These are phyloP conservation scores for Leucoagaricus sp. DNA, from an alignment of 1,284 basidiomycete species.

Conservation along the genomic window DNA sequence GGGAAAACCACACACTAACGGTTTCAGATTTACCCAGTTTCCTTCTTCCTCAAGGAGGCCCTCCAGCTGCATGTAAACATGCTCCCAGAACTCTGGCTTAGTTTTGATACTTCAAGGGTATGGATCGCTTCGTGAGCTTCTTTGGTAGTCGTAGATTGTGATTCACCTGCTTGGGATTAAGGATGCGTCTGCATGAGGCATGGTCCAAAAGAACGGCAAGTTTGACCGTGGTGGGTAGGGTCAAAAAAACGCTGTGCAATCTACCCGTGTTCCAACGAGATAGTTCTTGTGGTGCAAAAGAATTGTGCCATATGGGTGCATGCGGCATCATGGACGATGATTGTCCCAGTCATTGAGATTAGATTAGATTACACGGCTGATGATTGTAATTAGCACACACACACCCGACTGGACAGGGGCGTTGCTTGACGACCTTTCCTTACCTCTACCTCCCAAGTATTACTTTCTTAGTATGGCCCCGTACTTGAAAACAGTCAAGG, in stretches of 20 bases:
- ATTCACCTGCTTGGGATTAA: constrained; percentile 58
- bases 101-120: constrained; percentile 49
- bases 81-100: constrained; percentile 77
- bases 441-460: constrained; percentile 9
- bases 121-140: background rate
- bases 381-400: constrained; percentile 1
- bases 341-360: constrained; percentile 12
- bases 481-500: constrained; percentile 85
- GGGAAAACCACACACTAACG: background rate
- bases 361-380: constrained; percentile 28
- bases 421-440: constrained; percentile 6
- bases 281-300: background rate
- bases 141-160: background rate
- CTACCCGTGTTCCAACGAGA: too few species aligned
- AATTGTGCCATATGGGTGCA: too few species aligned
- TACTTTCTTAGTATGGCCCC: constrained; percentile 63
- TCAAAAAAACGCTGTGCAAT: background rate
- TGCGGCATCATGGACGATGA: background rate
- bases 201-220: constrained; percentile 31
- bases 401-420: background rate
- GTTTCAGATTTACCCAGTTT: constrained; percentile 61
- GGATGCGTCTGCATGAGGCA: constrained; percentile 87
- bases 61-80: constrained; percentile 66
- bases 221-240: constrained; percentile 1
- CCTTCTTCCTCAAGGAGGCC: constrained; percentile 66